Base-by-base conservation (phyloP, 345 rosid species). In the Syzygium jambos region DNA sequence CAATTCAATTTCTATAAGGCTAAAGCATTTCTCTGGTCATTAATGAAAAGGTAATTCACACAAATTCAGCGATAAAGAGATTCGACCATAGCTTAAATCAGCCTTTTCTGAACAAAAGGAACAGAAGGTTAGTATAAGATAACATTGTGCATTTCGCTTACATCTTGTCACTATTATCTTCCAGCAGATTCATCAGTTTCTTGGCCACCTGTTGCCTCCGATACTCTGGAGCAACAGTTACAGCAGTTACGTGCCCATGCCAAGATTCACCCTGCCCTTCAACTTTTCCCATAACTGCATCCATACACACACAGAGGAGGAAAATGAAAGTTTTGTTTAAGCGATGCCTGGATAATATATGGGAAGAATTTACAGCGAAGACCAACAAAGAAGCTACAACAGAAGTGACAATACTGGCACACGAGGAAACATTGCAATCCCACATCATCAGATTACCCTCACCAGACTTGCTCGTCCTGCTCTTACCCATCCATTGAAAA, bases 191-290 rank as follows among this genome's bases (percentile, higher is more conserved):
- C 99, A 96, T 95, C 73, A 95, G 93, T 88, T 95, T 96, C 92
- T 95, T 95, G 21, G 99, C 98, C 59, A 98, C 93, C 87, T 95
- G 97, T 92, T 94, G 98, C 93, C 99, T 93, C 78, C 98, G 94
- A 86, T 95, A 98, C 54, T 98, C 98, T 51, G 97, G 92, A 30
- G 98, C 93, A 51, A 96, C 98, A 38, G 99, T 96, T 51, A 96
- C 98, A 6, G 99, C 99, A 25, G 98, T 98, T 27, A 96, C 99
- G 89, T 95, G 99, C 61, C 99, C 99, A 86, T 98, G 99, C 99
- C 99, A 98, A 12, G 98, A 96, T 90, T 96, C 99, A 85, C 99
- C 99, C 49, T 96, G 98, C 85, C 98, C 99, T 94, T 96, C 98
- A 38, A 96, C 98, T 88, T 98, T 96, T 53, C 98, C 98, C 99